These are phyloP conservation scores for Didymellaceae sp. DNA, from an alignment of 2,329 filamentous ascomycete species.

Conservation along the genomic window DNA sequence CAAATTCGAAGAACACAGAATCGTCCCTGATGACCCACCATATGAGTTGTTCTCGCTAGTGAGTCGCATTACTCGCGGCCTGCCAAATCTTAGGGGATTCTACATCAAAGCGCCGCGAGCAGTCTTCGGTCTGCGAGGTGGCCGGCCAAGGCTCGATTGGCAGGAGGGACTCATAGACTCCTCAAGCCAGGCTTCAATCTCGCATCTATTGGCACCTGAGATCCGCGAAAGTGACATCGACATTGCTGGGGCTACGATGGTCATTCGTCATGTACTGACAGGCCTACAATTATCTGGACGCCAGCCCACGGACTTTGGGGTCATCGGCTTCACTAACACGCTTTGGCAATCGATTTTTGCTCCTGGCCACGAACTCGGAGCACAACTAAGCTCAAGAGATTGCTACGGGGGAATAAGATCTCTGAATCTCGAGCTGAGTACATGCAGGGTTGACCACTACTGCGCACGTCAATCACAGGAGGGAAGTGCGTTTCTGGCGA, in stretches of 20 bases:
- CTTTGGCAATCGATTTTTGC: too few species aligned
- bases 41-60: background rate
- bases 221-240: background rate
- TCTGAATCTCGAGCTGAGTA: too few species aligned
- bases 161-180: too few species aligned
- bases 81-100: background rate
- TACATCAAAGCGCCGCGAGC: background rate
- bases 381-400: too few species aligned
- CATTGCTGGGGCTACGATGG: background rate
- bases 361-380: too few species aligned
- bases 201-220: background rate
- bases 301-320: too few species aligned
- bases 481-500: too few species aligned
- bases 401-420: too few species aligned
- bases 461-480: too few species aligned
- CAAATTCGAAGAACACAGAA: background rate
- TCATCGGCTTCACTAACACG: too few species aligned
- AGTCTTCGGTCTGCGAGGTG: background rate
- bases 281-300: background rate
- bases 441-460: too few species aligned
- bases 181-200: background rate
- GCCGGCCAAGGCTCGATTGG: background rate
- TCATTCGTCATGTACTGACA: background rate
- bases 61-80: background rate
- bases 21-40: background rate